A percentile compares a stretch with the other conserved stretches of the same genome.
Conservation (phyloP, 2,329 filamentous ascomycete genomes). For the Aspergillus pseudotamarii region DNA sequence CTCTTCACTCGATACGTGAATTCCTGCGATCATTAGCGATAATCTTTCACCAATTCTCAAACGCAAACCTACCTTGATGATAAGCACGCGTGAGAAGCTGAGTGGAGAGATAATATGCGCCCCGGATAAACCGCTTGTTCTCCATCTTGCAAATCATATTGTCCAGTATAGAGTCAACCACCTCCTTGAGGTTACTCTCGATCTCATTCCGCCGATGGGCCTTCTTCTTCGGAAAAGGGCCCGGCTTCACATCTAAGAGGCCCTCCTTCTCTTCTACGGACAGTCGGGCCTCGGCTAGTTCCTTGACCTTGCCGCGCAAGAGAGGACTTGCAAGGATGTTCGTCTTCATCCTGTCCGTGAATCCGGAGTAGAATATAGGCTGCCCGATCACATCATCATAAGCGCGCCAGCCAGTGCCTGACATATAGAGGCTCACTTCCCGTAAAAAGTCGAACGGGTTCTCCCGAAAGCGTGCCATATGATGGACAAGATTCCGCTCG, state of each 20-base stretch:
- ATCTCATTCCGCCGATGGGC: slow-evolving; percentile 58
- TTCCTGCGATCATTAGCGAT: slow-evolving; percentile 50
- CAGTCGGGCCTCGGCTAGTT: slow-evolving; percentile 75
- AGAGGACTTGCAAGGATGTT: slow-evolving; percentile 75
- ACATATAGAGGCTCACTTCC: slow-evolving; percentile 90
- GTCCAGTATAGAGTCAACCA: slow-evolving; percentile 84
- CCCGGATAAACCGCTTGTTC: slow-evolving; percentile 86
- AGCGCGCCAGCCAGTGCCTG: slow-evolving; percentile 90
- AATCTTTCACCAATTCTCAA: not conserved
- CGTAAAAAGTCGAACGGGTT: slow-evolving; percentile 78
- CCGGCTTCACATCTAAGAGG: slow-evolving; percentile 53
- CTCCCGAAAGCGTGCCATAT: slow-evolving; percentile 84
- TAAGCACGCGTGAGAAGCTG: slow-evolving; percentile 91
- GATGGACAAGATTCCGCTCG: slow-evolving; percentile 58
- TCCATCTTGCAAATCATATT: slow-evolving; percentile 99
- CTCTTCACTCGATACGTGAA: slow-evolving; percentile 94
- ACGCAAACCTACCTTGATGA: slow-evolving; percentile 71
- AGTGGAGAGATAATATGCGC: slow-evolving; percentile 86
- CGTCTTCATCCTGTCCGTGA: slow-evolving; percentile 84
- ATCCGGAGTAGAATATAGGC: slow-evolving; percentile 89
- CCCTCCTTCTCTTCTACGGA: slow-evolving; percentile 77
- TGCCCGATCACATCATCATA: slow-evolving; percentile 91
- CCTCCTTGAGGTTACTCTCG: slow-evolving; percentile 72
- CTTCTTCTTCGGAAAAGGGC: slow-evolving; percentile 33
- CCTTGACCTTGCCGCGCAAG: slow-evolving; percentile 71